Base-by-base conservation (phyloP, 257 asterid genomes). In the Buddleja alternifolia region DNA sequence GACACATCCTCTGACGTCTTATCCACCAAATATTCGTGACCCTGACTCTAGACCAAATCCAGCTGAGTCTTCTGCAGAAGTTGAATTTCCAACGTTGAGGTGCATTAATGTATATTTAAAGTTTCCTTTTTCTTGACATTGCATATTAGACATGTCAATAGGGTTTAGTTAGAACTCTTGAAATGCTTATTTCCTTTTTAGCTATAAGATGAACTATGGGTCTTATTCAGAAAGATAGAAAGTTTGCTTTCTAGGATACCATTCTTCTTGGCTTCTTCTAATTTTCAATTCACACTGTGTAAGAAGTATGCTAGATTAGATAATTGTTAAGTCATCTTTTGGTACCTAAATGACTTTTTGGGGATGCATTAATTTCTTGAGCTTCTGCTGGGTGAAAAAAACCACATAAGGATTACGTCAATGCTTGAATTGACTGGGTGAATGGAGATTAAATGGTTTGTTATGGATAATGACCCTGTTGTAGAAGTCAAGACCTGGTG, bases 71-170 rank as follows among this genome's bases (percentile, higher is more conserved):
- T 87, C 99, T 68, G 91, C 92, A 15, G 99, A 85, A 84, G 93
- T 97, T 55, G 97, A 94, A 68, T 87, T 83, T 82, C 99, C 99
- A 60, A 78, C 97, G 69, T 77, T 94, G 83, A 94, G 93, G 99
- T 94, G 71, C 73, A 57, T 61, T 60, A 24, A 72, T 70, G 12
- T 21, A 51, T 32, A 2, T 73, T 39, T 24, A 16, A 51, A 40
- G 6, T 52, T 63, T 60, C 29, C 52, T 11, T 63, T 7, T 65
- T 17, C 64, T 32, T 60, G 11, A 11, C 50, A 10, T 51, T 2
- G 67, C 21, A 54, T 51, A 40, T 57, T 66, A 3, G 45, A 40
- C 56, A 36, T 44, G 29, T 37, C n/a, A n/a, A 9, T 55, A 7
- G 16, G 25, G 15, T 44, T 71, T 66, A 58, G 23, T 8, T 36